A percentile compares a stretch with the other conserved stretches of the same genome.
phyloP scores from a whole-genome alignment of 345 rosid species.

The Gossypium bickii region DNA sequence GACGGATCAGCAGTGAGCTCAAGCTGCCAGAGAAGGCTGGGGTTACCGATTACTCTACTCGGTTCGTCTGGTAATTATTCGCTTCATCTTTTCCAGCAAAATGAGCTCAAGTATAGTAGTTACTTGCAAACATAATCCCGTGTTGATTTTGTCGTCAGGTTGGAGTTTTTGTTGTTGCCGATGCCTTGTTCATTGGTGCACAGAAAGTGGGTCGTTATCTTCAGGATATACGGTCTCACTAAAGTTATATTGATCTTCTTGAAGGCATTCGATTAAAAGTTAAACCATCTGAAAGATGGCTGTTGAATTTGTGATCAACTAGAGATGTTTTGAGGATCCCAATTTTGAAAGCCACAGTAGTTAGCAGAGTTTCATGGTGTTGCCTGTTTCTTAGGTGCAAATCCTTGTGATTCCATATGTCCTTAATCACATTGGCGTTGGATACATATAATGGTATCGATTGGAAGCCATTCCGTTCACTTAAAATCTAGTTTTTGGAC shows the following conservation, averaged over 20 bases:
- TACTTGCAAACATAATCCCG: constrained; percentile 9
- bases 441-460: not conserved
- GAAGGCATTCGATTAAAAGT: constrained; percentile 7
- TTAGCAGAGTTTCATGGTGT: constrained; percentile 20
- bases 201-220: constrained; percentile 67
- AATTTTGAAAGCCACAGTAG: constrained; percentile 26
- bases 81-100: not conserved
- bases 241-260: constrained; percentile 20
- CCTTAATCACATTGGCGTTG: not conserved
- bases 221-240: constrained; percentile 70
- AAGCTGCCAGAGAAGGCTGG: constrained; percentile 92
- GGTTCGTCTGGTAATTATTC: constrained; percentile 60
- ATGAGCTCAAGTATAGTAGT: not conserved
- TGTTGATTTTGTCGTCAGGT: constrained; percentile 34
- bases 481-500: not conserved
- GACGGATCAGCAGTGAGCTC: constrained; percentile 93
- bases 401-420: not conserved
- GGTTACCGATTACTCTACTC: constrained; percentile 67
- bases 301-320: not conserved
- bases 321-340: constrained; percentile 9
- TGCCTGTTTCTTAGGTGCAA: not conserved
- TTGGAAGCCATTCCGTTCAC: not conserved
- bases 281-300: constrained; percentile 10
- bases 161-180: constrained; percentile 64
- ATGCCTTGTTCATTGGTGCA: constrained; percentile 72